Evolutionary conservation across 164 flowering plant species (phyloP), one percentile per base, ranked within the genome.

Genomic region (Santalum album): DNA sequence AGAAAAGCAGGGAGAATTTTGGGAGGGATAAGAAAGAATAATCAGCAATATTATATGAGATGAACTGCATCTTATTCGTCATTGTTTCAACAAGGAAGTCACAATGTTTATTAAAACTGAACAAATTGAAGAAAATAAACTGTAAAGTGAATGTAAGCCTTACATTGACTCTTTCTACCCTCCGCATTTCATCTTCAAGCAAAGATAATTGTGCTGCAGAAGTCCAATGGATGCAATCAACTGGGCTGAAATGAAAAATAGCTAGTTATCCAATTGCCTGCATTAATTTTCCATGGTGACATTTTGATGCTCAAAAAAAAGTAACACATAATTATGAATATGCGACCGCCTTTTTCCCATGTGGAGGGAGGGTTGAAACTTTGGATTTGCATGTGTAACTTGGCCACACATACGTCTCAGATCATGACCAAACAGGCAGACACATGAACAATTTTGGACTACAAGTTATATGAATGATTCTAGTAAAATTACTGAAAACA

Each of bases 151-250:
- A 21, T 47, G 20, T 18, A n/a, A 18, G 40, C 11, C 92, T 76
- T 80, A 92, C 98, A 79, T 81, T 88, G 51, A 92, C 86, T 84
- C 89, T 75, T 77, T 92, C 98, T 23, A 84, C 83, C 56, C 91
- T 76, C 35, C 96, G 90, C 98, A 92, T 88, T 70, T 92, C 95
- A 69, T 88, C 95, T 78, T 92, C 98, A 45, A 92, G 98, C 69
- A 92, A 69, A 10, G 96, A 86, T 42, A 92, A 54, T 68, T 88
- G 98, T 51, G 90, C 82, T 47, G 95, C 94, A 57, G 96, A 86
- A 34, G 91, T 88, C 98, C 95, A 83, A 70, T 92, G 95, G 60
- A 92, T 92, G 72, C 98, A 92, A 64, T 92, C 91, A 50, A 91
- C 98, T 47, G 96, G 98, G 77, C 98, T 88, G 91, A 60, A 69